Conservation (phyloP, 2,329 filamentous ascomycete genomes). For the Coleophoma cylindrospora region DNA sequence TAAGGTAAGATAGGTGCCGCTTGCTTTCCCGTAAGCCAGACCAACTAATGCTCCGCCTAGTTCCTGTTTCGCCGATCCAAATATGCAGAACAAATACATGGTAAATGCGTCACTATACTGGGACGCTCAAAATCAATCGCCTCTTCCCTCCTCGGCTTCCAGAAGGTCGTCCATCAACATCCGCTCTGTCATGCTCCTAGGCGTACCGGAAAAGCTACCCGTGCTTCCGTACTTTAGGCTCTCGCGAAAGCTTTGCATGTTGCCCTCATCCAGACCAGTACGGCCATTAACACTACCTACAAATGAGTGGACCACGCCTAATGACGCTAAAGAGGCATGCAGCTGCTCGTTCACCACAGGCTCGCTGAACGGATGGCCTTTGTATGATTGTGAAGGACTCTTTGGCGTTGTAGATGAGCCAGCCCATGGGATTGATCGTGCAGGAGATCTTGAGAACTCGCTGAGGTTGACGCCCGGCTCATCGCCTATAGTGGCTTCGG, state of each 20-base stretch:
- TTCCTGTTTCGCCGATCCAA: too few relatives aligned
- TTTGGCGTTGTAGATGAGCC: neutral
- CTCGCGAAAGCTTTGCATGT: constrained; percentile 16
- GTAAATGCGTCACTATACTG: too few relatives aligned
- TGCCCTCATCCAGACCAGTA: constrained; percentile 23
- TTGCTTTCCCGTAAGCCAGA: too few relatives aligned
- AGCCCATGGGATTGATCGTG: neutral
- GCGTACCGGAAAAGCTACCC: constrained; percentile 17
- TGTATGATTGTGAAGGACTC: constrained; percentile 35
- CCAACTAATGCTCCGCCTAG: too few relatives aligned
- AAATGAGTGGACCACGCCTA: constrained; percentile 45
- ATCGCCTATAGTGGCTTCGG: constrained; percentile 1
- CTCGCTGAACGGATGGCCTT: constrained; percentile 45
- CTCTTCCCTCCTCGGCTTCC: constrained; percentile 8
- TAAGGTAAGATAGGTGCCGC: too few relatives aligned
- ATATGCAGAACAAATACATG: too few relatives aligned
- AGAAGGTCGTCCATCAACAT: constrained; percentile 24
- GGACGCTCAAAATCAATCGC: neutral
- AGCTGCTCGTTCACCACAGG: constrained; percentile 45
- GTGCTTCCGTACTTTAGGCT: constrained; percentile 10
- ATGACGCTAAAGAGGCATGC: constrained; percentile 40
- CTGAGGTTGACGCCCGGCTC: constrained; percentile 2
- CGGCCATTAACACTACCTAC: constrained; percentile 40
- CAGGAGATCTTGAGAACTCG: constrained; percentile 8
- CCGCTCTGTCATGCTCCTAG: constrained; percentile 24